Conservation (phyloP, 805 yeast genomes). For the Wickerhamiella musiphila region DNA sequence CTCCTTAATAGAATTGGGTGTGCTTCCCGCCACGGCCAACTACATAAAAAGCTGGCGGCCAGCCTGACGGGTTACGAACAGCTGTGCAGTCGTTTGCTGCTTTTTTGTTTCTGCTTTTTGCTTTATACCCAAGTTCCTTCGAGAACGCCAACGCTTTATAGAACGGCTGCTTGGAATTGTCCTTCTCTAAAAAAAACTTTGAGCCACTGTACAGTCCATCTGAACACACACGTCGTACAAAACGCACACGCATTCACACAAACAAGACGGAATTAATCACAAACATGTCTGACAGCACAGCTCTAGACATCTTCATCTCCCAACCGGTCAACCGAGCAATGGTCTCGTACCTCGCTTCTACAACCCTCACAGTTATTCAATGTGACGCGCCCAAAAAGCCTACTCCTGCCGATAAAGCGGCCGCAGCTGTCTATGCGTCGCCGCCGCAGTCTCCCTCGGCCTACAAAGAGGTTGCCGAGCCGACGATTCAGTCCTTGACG, state of each 20-base stretch:
- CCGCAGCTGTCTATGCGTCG: conserved; percentile 9
- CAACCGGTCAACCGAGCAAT: conserved; percentile 26
- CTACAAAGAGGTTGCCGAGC: conserved; percentile 12
- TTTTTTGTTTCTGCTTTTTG: neutral
- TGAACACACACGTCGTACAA: too few species aligned
- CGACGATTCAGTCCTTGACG: conserved; percentile 18
- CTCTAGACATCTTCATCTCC: conserved; percentile 25
- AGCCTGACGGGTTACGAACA: too few species aligned
- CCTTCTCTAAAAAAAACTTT: too few species aligned
- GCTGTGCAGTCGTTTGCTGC: too few species aligned
- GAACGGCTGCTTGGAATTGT: neutral
- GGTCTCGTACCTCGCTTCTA: conserved; percentile 27
- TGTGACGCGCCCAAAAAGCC: conserved; percentile 22
- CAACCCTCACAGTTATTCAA: conserved; percentile 23
- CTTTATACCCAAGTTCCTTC: neutral
- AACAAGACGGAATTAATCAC: too few species aligned
- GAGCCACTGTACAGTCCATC: too few species aligned
- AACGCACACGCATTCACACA: too few species aligned
- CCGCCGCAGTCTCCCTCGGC: conserved; percentile 14
- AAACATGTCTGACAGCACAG: conserved; percentile 20
- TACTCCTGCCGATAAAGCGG: too few species aligned
- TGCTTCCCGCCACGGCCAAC: too few species aligned
- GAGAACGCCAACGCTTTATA: neutral
- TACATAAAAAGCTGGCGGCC: too few species aligned
- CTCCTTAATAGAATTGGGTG: too few species aligned